Conservation (phyloP, 805 yeast species). For the Starmerella sirachaensis region DNA sequence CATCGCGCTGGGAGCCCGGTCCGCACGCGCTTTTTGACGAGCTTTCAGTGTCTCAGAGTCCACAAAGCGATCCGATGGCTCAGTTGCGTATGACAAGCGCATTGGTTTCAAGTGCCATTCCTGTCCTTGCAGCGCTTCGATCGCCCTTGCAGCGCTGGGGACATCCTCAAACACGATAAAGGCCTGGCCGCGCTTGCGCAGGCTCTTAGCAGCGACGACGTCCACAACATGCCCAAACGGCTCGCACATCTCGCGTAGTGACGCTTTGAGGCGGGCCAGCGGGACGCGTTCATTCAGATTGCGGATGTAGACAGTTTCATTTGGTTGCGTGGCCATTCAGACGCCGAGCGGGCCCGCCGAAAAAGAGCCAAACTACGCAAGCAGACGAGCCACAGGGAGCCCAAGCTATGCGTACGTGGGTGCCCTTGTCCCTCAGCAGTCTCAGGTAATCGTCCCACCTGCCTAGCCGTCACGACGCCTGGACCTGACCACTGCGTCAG, state of each 20-base stretch:
- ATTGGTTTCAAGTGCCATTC: conserved; percentile 40
- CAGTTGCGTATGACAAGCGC: conserved; percentile 27
- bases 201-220: conserved; percentile 45
- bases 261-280: conserved; percentile 36
- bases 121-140: conserved; percentile 30
- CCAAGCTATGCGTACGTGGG: not conserved
- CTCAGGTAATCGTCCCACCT: not conserved
- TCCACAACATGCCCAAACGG: conserved; percentile 39
- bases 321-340: too few species aligned
- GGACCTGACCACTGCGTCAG: too few species aligned
- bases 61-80: conserved; percentile 24
- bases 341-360: not conserved
- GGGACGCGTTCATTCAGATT: conserved; percentile 63
- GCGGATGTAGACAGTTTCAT: conserved; percentile 42
- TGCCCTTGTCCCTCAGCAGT: not conserved
- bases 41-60: conserved; percentile 23
- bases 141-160: conserved; percentile 37
- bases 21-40: not conserved
- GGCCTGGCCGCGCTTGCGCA: conserved; percentile 74
- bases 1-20: too few species aligned
- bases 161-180: conserved; percentile 45
- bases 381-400: not conserved
- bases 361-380: not conserved
- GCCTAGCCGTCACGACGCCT: not conserved
- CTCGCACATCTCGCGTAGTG: conserved; percentile 34